Evolutionary conservation across 192 early-diverging fungal species (phyloP), one percentile per base, ranked within the genome.

Genomic region (Entomortierella chlamydospora): DNA sequence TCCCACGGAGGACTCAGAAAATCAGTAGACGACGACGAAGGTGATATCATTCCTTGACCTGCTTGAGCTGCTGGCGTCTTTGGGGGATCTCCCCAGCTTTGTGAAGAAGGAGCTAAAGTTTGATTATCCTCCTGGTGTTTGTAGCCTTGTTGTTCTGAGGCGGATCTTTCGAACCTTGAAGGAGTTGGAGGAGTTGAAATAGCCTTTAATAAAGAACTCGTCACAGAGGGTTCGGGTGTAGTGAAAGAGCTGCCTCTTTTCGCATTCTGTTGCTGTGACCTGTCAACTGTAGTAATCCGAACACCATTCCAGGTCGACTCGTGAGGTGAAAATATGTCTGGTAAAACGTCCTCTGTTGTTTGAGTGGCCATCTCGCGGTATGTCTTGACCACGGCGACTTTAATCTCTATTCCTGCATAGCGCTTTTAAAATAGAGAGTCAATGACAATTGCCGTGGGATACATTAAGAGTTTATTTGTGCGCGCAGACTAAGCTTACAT

Each of bases 281-380:
- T 39, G 11, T 31, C 55, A 8, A 30, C 13, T 20, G 17, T 37
- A 28, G 22, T 49, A 23, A 79, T 51, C 3, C 57, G 34, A 9
- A 79, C 50, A 11, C 68, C 68, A 15, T 79, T 79, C 34, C 42
- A 79, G 15, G 42, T 54, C 2, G 76, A 61, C 0, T 61, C 63
- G 20, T 64, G n/a, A 17, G 10, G 13, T 12, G 23, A 2, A 25
- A n/a, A n/a, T n/a, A 78, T 37, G 13, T 66, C 61, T 41, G 39
- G 39, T 6, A 41, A 9, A 6, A 41, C 15, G 22, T 79, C 76
- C 31, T 79, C 76, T 13, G 76, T 79, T 7, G 76, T 79, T 33
- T 79, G 76, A 12, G 76, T 79, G 10, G 68, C 67, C 68, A 70
- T 79, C 52, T 79, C 76, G 22, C 62, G 29, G 33, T 52, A 79